These are phyloP conservation scores for Penicillium sumatraense DNA, from an alignment of 2,329 filamentous ascomycete genomes.

Conservation along the genomic window DNA sequence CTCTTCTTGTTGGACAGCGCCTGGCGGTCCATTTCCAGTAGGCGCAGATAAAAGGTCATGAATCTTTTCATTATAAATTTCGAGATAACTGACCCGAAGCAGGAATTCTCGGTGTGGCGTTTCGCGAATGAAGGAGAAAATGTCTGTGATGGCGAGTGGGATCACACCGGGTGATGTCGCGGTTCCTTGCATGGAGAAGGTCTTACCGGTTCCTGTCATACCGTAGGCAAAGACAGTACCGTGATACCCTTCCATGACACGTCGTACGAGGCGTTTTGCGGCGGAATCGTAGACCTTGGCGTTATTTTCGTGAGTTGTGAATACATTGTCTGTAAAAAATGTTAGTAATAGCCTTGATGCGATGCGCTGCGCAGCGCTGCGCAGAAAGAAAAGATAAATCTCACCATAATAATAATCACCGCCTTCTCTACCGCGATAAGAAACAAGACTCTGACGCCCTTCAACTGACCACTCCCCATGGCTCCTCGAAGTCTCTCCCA, in stretches of 20 bases:
- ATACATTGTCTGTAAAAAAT: slow-evolving; percentile 79
- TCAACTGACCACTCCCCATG: slow-evolving; percentile 94
- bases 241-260: slow-evolving; percentile 99
- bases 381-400: slow-evolving; percentile 35
- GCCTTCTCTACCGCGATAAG: slow-evolving; percentile 84
- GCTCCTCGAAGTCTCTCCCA: slow-evolving; percentile 63
- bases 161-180: slow-evolving; percentile 95
- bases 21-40: slow-evolving; percentile 59
- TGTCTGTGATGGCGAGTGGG: slow-evolving; percentile 94
- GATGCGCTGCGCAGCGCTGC: too few species aligned
- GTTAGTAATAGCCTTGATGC: too few species aligned
- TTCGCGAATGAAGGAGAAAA: slow-evolving; percentile 98
- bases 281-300: slow-evolving; percentile 91
- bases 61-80: slow-evolving; percentile 99
- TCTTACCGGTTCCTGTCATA: slow-evolving; percentile 99
- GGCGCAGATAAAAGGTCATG: slow-evolving; percentile 87
- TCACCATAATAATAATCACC: slow-evolving; percentile 92
- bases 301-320: slow-evolving; percentile 91
- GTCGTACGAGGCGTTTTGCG: slow-evolving; percentile 89
- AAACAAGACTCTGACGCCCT: slow-evolving; percentile 77
- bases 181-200: slow-evolving; percentile 99
- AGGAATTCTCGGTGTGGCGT: slow-evolving; percentile 94
- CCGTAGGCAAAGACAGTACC: slow-evolving; percentile 98
- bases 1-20: slow-evolving; percentile 73
- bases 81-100: slow-evolving; percentile 93